Percentiles rank a stretch among this genome's conserved stretches.
These are phyloP conservation scores for Paramecium octaurelia DNA, from an alignment of 73 alveolate species.

Conservation along the genomic window DNA sequence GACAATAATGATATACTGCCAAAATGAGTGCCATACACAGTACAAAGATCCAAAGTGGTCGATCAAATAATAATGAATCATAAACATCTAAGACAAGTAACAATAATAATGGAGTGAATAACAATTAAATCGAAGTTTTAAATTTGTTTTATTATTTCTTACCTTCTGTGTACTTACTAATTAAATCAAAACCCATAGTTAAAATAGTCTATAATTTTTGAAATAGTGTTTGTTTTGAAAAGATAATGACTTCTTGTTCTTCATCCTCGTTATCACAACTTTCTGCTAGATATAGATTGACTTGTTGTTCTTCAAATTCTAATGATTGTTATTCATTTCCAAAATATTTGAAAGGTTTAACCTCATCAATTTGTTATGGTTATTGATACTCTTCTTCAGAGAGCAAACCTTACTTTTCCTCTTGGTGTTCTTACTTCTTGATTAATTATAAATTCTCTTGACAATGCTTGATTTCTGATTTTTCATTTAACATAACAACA, in stretches of 20 bases:
- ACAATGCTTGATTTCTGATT: background rate
- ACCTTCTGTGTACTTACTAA: background rate
- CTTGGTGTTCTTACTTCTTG: background rate
- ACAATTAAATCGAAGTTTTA: background rate
- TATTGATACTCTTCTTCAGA: background rate
- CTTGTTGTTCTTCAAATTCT: background rate
- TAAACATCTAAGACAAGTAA: background rate
- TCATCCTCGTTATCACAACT: background rate
- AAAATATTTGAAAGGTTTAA: background rate
- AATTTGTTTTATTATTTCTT: background rate
- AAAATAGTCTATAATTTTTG: background rate
- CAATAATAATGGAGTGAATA: background rate
- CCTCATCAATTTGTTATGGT: background rate
- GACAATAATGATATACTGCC: background rate
- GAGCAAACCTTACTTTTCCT: background rate
- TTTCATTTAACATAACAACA: constrained; percentile 7
- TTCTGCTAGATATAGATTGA: background rate
- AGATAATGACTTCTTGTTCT: background rate
- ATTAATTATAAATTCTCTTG: background rate
- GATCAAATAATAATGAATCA: background rate
- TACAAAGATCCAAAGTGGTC: background rate
- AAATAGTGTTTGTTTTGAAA: background rate
- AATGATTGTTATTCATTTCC: background rate
- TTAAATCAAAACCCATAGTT: background rate
- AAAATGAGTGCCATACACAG: background rate